phyloP scores from a whole-genome alignment of 225 moss, liverwort and hornwort genomes.

The Physcomitrium patens region DNA sequence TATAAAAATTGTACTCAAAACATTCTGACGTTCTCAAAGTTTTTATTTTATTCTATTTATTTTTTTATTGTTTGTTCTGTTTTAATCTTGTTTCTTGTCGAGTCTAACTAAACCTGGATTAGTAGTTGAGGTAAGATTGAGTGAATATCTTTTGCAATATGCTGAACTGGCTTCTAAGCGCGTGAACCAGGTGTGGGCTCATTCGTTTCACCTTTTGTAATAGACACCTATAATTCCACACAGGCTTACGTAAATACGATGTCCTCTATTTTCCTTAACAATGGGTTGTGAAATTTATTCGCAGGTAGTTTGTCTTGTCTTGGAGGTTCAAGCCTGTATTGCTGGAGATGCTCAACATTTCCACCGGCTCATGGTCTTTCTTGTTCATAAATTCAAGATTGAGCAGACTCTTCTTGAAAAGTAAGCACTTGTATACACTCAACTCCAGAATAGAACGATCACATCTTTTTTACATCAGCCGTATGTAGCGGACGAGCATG shows the following conservation, averaged over 20 bases:
- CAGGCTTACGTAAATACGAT: background rate
- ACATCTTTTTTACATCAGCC: background rate
- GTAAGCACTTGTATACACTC: slow-evolving; percentile 40
- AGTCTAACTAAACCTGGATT: slow-evolving; percentile 20
- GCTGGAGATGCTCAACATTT: slow-evolving; percentile 89
- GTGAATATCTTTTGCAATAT: background rate
- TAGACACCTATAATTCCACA: background rate
- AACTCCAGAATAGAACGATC: background rate
- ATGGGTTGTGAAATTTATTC: slow-evolving; percentile 14
- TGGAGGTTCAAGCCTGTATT: slow-evolving; percentile 96
- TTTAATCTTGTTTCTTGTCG: background rate
- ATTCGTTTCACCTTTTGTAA: slow-evolving; percentile 6
- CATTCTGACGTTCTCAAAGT: background rate
- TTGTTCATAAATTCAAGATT: slow-evolving; percentile 86
- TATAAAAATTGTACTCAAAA: background rate
- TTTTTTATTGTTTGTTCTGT: too few relatives aligned
- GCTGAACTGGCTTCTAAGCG: background rate
- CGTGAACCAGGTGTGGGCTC: background rate
- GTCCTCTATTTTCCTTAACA: background rate
- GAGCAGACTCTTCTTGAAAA: slow-evolving; percentile 88
- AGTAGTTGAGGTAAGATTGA: background rate
- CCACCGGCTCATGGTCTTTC: slow-evolving; percentile 90
- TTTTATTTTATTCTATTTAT: slow-evolving; percentile 9
- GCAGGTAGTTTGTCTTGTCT: slow-evolving; percentile 91
- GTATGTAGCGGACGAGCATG: background rate